A percentile compares a stretch with the other conserved stretches of the same genome.
Evolutionary conservation across 176 grass and related monocot genomes (phyloP).

Genomic region (Aegilops speltoides): DNA sequence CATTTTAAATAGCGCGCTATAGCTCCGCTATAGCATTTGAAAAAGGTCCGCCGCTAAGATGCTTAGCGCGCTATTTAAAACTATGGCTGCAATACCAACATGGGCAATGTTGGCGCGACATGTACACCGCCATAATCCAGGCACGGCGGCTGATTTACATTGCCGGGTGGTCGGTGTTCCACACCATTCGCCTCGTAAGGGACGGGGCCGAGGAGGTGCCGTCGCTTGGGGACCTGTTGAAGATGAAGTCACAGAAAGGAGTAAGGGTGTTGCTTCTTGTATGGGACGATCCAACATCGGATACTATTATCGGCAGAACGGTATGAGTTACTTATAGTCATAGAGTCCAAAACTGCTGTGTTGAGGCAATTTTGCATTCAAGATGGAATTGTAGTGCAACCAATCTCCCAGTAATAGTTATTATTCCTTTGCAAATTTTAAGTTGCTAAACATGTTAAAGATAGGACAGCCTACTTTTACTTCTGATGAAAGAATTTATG

Average conservation of each 20-base stretch:
- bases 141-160: constrained; percentile 75
- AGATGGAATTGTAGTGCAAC: background rate
- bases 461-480: background rate
- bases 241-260: constrained; percentile 74
- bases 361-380: constrained; percentile 7
- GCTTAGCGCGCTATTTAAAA: no score
- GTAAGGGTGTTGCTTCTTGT: constrained; percentile 68
- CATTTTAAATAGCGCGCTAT: no score
- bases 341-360: constrained; percentile 15
- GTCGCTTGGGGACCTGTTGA: constrained; percentile 65
- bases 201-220: background rate
- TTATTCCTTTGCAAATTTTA: background rate
- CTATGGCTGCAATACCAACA: constrained; percentile 69
- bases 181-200: constrained; percentile 58
- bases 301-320: constrained; percentile 54
- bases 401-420: background rate
- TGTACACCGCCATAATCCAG: constrained; percentile 71
- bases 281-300: constrained; percentile 69
- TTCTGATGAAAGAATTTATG: constrained; percentile 17
- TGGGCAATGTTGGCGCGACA: constrained; percentile 77
- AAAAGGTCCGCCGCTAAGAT: no score
- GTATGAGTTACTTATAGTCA: constrained; percentile 38
- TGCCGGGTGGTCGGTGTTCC: constrained; percentile 75
- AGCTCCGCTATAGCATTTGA: no score
- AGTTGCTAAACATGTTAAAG: background rate